Base-by-base conservation (phyloP, 805 yeast species). In the Myxozyma sirexii region DNA sequence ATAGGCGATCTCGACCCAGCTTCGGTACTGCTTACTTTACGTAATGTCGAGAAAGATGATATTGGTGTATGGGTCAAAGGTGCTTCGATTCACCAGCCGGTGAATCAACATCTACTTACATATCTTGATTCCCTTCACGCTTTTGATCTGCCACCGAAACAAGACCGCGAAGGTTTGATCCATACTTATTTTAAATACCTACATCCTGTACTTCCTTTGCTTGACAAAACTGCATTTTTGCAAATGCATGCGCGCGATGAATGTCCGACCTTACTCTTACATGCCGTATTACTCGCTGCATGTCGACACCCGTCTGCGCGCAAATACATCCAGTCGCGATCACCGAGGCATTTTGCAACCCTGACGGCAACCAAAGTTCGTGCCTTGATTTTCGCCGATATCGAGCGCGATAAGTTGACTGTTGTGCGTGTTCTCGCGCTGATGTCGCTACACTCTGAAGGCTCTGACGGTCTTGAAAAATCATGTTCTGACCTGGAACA, bases 281-380 rank as follows among this genome's bases (percentile, higher is more conserved):
- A 79, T 56, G 79, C 81, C 0, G 75, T 80, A 38, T 69, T 79
- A n/a, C 66, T 79, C 21, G 73, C 71, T 12, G 77, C 80, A 0
- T 75, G 80, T 8, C 68, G 80, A 19, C 79, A 79, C 56, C 74
- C 75, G 1, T 66, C 69, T 13, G 77, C 79, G 6, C 64, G 62
- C 13, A 62, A 61, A 35, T 68, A 67, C 37, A 59, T 76, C 4
- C 70, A 68, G 10, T 60, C 63, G 19, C 74, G 72, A 47, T 46
- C 70, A 8, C 68, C 74, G 29, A 67, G 72, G 24, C 69, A 69
- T 52, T 74, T 73, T 61, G 73, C 76, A 31, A 63, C 74, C 4
- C 51, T 66, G 17, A 65, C 72, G 10, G 67, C 73, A 46, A 62
- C 74, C 56, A 76, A 76, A 59, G 65, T 76, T 38, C 67, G 78